These are phyloP conservation scores for Emmonsiellopsis sp. DNA, from an alignment of 2,329 filamentous ascomycete species.

Conservation along the genomic window DNA sequence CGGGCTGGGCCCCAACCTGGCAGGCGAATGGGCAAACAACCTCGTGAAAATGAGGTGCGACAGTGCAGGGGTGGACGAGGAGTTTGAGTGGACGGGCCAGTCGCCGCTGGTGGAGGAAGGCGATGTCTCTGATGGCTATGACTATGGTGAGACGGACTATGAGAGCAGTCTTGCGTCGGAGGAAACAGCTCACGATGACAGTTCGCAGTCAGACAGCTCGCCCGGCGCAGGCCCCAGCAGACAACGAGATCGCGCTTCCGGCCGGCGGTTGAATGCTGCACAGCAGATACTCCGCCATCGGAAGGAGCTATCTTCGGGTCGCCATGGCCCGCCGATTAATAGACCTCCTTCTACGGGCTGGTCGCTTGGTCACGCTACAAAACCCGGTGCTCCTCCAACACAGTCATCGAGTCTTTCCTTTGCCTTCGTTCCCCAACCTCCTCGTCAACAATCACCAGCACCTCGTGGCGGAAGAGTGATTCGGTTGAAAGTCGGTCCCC, in stretches of 20 bases:
- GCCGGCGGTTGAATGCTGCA: slow-evolving; percentile 4
- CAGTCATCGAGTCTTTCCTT: background rate
- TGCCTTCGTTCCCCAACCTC: too few species aligned
- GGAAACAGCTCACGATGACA: background rate
- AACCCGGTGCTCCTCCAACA: background rate
- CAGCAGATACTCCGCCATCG: slow-evolving; percentile 7
- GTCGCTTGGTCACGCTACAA: too few species aligned
- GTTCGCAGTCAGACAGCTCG: background rate
- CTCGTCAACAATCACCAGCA: background rate
- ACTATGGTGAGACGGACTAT: background rate
- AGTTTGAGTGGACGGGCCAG: slow-evolving; percentile 8
- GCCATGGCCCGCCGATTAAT: background rate
- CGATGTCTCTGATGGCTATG: background rate
- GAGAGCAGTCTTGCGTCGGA: background rate
- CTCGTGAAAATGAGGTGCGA: slow-evolving; percentile 11
- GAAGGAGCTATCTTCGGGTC: background rate
- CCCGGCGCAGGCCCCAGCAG: background rate
- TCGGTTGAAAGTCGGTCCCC: slow-evolving; percentile 14
- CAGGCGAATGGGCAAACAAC: slow-evolving; percentile 25
- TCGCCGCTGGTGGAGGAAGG: background rate
- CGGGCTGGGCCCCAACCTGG: slow-evolving; percentile 19
- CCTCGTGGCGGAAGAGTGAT: slow-evolving; percentile 9
- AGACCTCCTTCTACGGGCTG: background rate
- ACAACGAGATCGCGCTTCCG: background rate
- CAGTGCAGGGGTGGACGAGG: slow-evolving; percentile 2